Percentiles rank a stretch among this genome's conserved stretches.
Evolutionary conservation across 306 rosid species (phyloP).

Genomic region (Cicer arietinum): DNA sequence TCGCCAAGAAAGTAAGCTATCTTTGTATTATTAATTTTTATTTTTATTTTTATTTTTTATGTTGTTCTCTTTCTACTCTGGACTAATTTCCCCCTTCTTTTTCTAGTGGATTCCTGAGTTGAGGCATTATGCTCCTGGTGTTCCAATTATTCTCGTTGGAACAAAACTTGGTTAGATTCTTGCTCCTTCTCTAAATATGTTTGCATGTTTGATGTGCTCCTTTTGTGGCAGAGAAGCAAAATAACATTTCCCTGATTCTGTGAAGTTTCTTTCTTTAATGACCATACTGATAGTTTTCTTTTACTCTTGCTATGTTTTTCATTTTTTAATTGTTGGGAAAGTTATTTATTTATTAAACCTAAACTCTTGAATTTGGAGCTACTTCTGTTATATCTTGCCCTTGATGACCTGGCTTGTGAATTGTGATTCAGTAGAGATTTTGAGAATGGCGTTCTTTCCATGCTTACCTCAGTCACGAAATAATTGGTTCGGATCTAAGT

Average conservation of each 20-base stretch:
- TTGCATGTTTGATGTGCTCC: slow-evolving; percentile 21
- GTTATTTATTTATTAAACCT: slow-evolving; percentile 3
- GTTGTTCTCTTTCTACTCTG: slow-evolving; percentile 11
- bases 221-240: slow-evolving; percentile 25
- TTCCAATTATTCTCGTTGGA: slow-evolving; percentile 94
- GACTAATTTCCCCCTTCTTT: slow-evolving; percentile 29
- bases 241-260: background rate
- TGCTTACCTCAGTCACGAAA: slow-evolving; percentile 12
- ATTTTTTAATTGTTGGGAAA: background rate
- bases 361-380: slow-evolving; percentile 29
- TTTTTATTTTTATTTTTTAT: slow-evolving; percentile 1
- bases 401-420: slow-evolving; percentile 32
- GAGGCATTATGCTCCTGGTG: slow-evolving; percentile 99
- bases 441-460: slow-evolving; percentile 31
- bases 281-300: slow-evolving; percentile 7
- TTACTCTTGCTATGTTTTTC: slow-evolving; percentile 7
- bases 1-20: slow-evolving; percentile 85
- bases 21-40: slow-evolving; percentile 4
- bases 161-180: slow-evolving; percentile 93
- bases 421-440: slow-evolving; percentile 13
- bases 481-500: background rate
- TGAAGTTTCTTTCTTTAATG: slow-evolving; percentile 28
- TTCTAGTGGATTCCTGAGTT: slow-evolving; percentile 94
- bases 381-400: slow-evolving; percentile 15
- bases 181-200: slow-evolving; percentile 32